Base-by-base conservation (phyloP, 2,329 filamentous ascomycete species). In the Apiospora phragmitis region DNA sequence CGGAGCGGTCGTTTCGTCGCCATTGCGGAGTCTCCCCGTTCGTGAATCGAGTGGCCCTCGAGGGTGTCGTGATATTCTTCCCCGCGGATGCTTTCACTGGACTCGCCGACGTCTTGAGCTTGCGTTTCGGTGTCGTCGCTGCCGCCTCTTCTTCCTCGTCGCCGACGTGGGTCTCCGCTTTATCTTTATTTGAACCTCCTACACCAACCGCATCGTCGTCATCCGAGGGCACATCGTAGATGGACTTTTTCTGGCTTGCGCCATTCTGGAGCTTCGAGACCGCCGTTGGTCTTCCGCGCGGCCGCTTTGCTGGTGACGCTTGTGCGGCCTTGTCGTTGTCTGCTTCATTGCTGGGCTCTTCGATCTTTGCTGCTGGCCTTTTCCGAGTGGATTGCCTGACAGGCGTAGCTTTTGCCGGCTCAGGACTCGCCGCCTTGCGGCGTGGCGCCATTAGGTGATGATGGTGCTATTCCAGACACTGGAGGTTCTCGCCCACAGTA, bases 1-100 rank as follows among this genome's bases (percentile, higher is more conserved):
- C 95, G 6, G 95, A 98, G 67, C 93, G 90, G 81, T 98, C 94
- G 73, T 93, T 92, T 73, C 87, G 89, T 55, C 88, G 85, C 74
- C 90, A 87, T 47, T 89, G 88, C 0, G 93, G 92, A 1, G 92
- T 94, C 43, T 83, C 77, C 8, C 80, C 82, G 45, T 77, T 83
- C 29, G 76, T 68, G 2, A 29, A 47, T 21, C 43, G 26, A 16
- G 71, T 75, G 5, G 70, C 70, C 49, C 73, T 75, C 7, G 76
- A 78, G 2, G 77, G 78, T 5, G 78, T 80, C 24, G 69, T 71
- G 4, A 62, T 38, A 16, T 71, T 69, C 0, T 68, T 68, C 2
- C 59, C 72, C 24, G 26, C 45, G 9, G 49, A 43, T 32, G 32
- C 32, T 14, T 62, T 62, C 32, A 62, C 55, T 16, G 55, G 29